Evolutionary conservation across 2,329 filamentous ascomycete genomes (phyloP).

Genomic region (Clarireedia sp.): DNA sequence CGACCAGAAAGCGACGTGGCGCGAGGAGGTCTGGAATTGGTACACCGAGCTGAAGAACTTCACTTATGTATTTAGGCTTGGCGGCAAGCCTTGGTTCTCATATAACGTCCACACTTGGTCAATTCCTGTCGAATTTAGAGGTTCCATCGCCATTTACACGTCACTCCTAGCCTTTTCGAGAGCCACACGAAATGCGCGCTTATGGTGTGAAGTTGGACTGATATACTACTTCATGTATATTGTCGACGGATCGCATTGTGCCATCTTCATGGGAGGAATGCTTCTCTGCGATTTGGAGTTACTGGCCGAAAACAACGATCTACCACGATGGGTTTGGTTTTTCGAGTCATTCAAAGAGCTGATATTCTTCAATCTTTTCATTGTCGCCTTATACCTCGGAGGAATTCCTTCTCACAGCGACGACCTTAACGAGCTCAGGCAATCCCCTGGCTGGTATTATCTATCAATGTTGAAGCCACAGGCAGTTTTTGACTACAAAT

Average conservation of each 20-base stretch:
- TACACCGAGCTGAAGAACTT: slow-evolving; percentile 56
- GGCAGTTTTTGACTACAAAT: slow-evolving; percentile 58
- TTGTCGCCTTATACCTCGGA: slow-evolving; percentile 46
- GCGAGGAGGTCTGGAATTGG: slow-evolving; percentile 25
- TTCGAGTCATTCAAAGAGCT: slow-evolving; percentile 41
- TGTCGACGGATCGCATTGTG: slow-evolving; percentile 54
- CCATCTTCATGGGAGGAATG: slow-evolving; percentile 55
- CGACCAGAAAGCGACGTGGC: slow-evolving; percentile 16
- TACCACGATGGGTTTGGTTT: slow-evolving; percentile 41
- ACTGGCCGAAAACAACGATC: slow-evolving; percentile 40
- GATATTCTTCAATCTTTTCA: slow-evolving; percentile 46
- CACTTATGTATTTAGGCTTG: slow-evolving; percentile 55
- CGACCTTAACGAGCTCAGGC: slow-evolving; percentile 40
- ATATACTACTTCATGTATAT: slow-evolving; percentile 61
- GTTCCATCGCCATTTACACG: slow-evolving; percentile 57
- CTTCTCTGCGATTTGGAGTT: slow-evolving; percentile 54
- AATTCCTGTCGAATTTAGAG: slow-evolving; percentile 55
- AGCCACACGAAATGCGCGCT: slow-evolving; percentile 44
- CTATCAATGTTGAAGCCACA: slow-evolving; percentile 51
- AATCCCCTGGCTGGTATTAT: slow-evolving; percentile 40
- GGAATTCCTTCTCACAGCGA: slow-evolving; percentile 50
- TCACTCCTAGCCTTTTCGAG: slow-evolving; percentile 45
- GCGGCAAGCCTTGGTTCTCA: slow-evolving; percentile 47
- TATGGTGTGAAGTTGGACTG: slow-evolving; percentile 45
- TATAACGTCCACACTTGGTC: slow-evolving; percentile 51